Conservation (phyloP, 1,139 yeast genomes). For the Candida sanyaensis region DNA sequence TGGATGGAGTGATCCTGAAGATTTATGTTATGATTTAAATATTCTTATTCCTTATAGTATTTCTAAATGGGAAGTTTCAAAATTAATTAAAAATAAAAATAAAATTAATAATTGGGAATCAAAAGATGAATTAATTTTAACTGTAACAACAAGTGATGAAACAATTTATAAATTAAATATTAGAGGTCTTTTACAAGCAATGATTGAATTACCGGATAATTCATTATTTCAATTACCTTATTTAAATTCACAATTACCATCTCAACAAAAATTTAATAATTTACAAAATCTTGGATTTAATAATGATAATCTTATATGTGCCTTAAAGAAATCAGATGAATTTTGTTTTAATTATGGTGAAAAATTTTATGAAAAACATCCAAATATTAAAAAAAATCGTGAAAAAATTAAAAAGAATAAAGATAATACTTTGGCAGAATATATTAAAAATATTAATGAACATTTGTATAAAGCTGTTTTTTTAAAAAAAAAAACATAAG, state of each 20-base stretch:
- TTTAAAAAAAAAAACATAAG: neutral
- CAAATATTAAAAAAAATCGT: conserved; percentile 10
- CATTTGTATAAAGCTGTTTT: neutral
- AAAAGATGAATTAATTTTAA: conserved; percentile 31
- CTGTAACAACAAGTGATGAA: conserved; percentile 35
- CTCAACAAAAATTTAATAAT: conserved; percentile 9
- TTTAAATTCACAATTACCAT: conserved; percentile 6
- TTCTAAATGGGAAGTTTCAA: conserved; percentile 25
- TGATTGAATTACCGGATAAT: conserved; percentile 18
- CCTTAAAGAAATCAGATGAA: conserved; percentile 26
- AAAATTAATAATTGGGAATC: conserved; percentile 10
- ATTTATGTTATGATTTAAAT: conserved; percentile 21
- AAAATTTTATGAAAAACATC: neutral
- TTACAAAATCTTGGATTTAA: conserved; percentile 19
- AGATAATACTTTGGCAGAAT: neutral
- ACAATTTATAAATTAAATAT: conserved; percentile 35
- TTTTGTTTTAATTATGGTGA: conserved; percentile 31
- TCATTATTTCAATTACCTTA: conserved; percentile 18
- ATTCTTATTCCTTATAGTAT: conserved; percentile 40
- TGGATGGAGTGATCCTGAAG: conserved; percentile 36
- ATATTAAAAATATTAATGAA: neutral
- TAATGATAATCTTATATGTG: conserved; percentile 37
- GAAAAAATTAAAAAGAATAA: neutral
- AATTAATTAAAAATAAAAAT: conserved; percentile 12
- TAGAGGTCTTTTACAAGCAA: conserved; percentile 28